These are phyloP conservation scores for Vanilla planifolia DNA, from an alignment of 106 monocot genomes.

Conservation along the genomic window DNA sequence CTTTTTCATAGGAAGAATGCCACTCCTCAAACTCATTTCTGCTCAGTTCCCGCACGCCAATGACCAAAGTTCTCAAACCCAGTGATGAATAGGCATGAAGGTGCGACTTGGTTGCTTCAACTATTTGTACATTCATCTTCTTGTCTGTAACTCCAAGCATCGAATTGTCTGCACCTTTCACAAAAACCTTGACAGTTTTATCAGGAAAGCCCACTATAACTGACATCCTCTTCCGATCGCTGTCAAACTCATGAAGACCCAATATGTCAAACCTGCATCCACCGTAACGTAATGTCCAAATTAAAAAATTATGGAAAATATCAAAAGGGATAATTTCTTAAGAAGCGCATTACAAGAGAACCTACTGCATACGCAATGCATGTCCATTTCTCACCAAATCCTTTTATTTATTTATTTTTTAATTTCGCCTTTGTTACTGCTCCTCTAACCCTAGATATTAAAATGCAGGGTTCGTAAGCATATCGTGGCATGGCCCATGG, in stretches of 20 bases:
- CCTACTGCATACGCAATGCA: no score
- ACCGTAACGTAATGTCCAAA: conserved; percentile 1
- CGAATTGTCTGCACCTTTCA: conserved; percentile 90
- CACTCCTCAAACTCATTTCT: conserved; percentile 54
- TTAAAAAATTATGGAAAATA: neutral
- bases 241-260: conserved; percentile 95
- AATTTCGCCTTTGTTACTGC: no score
- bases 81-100: conserved; percentile 68
- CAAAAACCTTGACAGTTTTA: conserved; percentile 67
- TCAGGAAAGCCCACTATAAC: conserved; percentile 86
- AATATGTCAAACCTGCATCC: conserved; percentile 63
- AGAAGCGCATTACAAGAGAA: no score
- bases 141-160: conserved; percentile 64
- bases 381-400: no score
- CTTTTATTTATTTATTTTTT: no score
- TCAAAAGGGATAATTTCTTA: no score
- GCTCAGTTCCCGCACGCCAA: conserved; percentile 58
- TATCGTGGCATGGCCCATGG: no score
- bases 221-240: conserved; percentile 97
- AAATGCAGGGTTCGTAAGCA: no score
- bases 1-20: conserved; percentile 72
- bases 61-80: conserved; percentile 83
- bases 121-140: conserved; percentile 24
- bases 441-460: no score
- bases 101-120: conserved; percentile 47